phyloP scores from a whole-genome alignment of 176 grass and related monocot species.

The Themeda triandra region DNA sequence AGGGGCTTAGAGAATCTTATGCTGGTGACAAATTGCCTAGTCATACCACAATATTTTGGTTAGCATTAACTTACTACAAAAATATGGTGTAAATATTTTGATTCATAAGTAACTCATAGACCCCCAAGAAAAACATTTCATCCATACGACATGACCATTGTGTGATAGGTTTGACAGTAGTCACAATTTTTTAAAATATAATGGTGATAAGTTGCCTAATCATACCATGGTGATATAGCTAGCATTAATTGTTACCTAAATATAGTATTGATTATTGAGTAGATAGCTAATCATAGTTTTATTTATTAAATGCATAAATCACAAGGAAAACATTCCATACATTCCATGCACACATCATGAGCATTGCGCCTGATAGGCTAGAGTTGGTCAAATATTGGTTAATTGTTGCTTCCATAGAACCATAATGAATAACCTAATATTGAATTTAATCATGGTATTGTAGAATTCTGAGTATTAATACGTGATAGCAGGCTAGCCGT shows the following conservation, averaged over 20 bases:
- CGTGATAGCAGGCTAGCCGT: too few relatives aligned
- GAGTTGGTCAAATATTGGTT: background rate
- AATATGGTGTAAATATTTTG: too few relatives aligned
- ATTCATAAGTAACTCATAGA: too few relatives aligned
- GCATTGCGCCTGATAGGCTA: background rate
- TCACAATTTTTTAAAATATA: too few relatives aligned
- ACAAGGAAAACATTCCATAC: background rate
- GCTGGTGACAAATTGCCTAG: background rate
- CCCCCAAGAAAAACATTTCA: too few relatives aligned
- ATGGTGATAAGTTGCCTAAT: background rate
- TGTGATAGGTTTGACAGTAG: too few relatives aligned
- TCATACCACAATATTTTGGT: too few relatives aligned
- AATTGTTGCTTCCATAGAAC: background rate
- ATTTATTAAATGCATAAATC: background rate
- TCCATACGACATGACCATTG: too few relatives aligned
- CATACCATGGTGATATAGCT: background rate
- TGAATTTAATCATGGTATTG: too few relatives aligned
- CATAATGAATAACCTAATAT: background rate
- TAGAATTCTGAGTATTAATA: background rate
- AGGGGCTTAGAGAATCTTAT: background rate
- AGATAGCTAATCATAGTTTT: background rate
- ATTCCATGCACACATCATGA: too few relatives aligned
- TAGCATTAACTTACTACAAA: too few relatives aligned
- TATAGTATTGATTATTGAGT: background rate
- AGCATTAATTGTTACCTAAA: background rate